Base-by-base conservation (phyloP, 257 asterid genomes). In the Ophiorrhiza pumila region DNA sequence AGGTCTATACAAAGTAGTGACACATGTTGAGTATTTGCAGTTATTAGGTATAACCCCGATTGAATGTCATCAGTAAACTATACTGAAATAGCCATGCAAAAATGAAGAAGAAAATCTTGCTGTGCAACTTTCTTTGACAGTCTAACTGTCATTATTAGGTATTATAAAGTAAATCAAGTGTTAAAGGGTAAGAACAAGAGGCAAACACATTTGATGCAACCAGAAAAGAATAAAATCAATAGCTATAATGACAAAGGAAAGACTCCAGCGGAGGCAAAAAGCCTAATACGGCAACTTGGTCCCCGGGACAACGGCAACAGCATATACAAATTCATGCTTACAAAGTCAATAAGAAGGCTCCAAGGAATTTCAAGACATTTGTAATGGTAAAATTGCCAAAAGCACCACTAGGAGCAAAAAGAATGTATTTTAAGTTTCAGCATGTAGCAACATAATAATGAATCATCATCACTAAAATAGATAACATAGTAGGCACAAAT, bases 91-190 rank as follows among this genome's bases (percentile, higher is more conserved):
- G 65, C 15, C 39, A 65, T 22, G 45, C 27, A 53, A 34, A 35
- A 41, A 22, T 6, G 72, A 55, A 64, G 53, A 27, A 18, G 18
- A 41, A 64, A 59, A 41, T 63, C 32, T 29, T 57, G 6, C 39
- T n/a, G 12, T n/a, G 15, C 74, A 70, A 70, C 55, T 35, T 55
- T 45, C 37, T 56, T 70, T 5, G 74, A 56, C 55, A 65, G 45
- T n/a, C 34, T 20, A 9, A 39, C 4, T n/a, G 64, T 53, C 17
- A 31, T 17, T 22, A 41, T 50, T 50, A 13, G 18, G 35, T 32
- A 37, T 50, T 35, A 29, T 55, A 9, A 43, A 5, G 39, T 34
- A 60, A 72, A 46, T 22, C 67, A 74, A 14, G 22, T 37, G 43
- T 25, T 10, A 55, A 4, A 50, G 8, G 27, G 34, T 29, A 35